phyloP scores from a whole-genome alignment of 371 early-diverging fungal genomes.

The Mucor piriformis region DNA sequence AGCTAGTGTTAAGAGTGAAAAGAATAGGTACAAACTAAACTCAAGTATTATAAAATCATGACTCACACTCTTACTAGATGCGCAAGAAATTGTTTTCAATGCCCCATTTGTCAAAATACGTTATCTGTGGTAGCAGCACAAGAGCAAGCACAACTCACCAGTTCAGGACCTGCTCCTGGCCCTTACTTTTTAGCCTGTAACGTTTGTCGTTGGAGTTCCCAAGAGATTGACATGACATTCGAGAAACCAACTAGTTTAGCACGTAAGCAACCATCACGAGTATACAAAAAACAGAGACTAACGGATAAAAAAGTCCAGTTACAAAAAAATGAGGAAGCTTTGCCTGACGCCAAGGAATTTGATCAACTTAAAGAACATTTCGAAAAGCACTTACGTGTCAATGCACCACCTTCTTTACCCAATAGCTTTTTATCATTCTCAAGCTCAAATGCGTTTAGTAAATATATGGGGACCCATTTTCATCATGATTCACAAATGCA shows the following conservation, averaged over 20 bases:
- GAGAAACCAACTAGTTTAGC: constrained; percentile 92
- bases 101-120: constrained; percentile 87
- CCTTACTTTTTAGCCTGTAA: constrained; percentile 78
- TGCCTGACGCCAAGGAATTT: constrained; percentile 81
- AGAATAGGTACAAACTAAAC: constrained; percentile 66
- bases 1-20: constrained; percentile 92
- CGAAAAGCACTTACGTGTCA: constrained; percentile 66
- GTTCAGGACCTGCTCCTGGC: constrained; percentile 28
- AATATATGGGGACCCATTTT: constrained; percentile 42
- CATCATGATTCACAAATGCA: constrained; percentile 25
- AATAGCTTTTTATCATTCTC: constrained; percentile 49
- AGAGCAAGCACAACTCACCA: constrained; percentile 37
- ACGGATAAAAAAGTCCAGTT: constrained; percentile 60
- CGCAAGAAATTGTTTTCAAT: constrained; percentile 93
- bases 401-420: constrained; percentile 42
- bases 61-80: constrained; percentile 59
- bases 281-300: too few species aligned
- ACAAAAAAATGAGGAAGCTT: constrained; percentile 74
- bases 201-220: constrained; percentile 92
- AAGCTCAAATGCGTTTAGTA: constrained; percentile 41
- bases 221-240: constrained; percentile 86
- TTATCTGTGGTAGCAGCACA: constrained; percentile 79
- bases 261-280: constrained; percentile 42
- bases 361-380: constrained; percentile 82
- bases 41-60: neutral